Percentiles rank a stretch among this genome's conserved stretches.
Evolutionary conservation across 2,329 filamentous ascomycete species (phyloP).

Genomic region (Alternaria alternata): DNA sequence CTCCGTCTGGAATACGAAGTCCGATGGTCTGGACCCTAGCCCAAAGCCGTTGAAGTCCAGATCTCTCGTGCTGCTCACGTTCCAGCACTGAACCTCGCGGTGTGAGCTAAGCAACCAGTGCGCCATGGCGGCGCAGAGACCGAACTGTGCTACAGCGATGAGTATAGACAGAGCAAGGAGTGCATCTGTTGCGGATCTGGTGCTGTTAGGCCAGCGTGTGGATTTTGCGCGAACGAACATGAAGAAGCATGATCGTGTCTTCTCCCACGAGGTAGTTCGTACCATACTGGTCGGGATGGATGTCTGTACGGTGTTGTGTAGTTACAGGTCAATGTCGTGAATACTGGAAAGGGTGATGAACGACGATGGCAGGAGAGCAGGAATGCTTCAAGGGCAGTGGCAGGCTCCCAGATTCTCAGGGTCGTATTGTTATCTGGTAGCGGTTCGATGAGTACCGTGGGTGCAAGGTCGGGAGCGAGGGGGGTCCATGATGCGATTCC

Average conservation of each 20-base stretch:
- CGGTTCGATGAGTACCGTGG: slow-evolving; percentile 9
- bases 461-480: neutral
- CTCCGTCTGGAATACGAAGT: neutral
- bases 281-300: slow-evolving; percentile 8
- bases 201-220: slow-evolving; percentile 9
- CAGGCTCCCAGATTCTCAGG: neutral
- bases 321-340: neutral
- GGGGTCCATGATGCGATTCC: neutral
- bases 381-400: neutral
- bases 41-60: neutral
- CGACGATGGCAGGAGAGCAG: neutral
- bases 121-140: slow-evolving; percentile 3
- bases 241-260: neutral
- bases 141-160: slow-evolving; percentile 4
- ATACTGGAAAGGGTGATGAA: neutral
- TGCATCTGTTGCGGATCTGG: neutral
- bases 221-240: slow-evolving; percentile 6
- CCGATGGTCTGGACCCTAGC: neutral
- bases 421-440: neutral
- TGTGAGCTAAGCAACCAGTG: neutral
- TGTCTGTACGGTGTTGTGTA: neutral
- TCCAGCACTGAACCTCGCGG: slow-evolving; percentile 1
- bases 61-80: neutral
- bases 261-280: neutral
- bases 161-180: neutral